phyloP scores from a whole-genome alignment of 2,329 filamentous ascomycete species.

The Colletotrichum liaoningense region DNA sequence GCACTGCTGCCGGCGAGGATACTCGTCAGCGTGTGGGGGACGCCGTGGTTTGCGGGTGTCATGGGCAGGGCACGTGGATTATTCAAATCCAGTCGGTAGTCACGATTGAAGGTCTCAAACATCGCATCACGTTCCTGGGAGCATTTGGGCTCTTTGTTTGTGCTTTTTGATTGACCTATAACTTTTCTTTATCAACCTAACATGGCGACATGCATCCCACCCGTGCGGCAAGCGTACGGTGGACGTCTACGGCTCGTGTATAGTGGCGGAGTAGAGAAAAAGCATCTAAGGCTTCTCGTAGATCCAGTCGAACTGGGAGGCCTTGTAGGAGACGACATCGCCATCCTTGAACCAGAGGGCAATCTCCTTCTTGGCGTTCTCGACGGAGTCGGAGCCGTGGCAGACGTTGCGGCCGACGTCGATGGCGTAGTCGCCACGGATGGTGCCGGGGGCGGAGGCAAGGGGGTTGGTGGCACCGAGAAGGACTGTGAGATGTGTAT shows the following conservation, averaged over 20 bases:
- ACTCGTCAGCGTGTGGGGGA: constrained; percentile 83
- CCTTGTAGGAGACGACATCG: constrained; percentile 88
- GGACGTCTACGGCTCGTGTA: constrained; percentile 9
- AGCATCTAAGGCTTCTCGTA: constrained; percentile 83
- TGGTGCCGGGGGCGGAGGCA: constrained; percentile 94
- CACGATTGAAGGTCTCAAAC: not conserved
- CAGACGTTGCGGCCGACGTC: constrained; percentile 94
- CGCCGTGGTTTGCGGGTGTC: constrained; percentile 88
- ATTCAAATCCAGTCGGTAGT: constrained; percentile 44
- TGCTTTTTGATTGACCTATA: constrained; percentile 32
- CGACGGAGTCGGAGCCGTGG: constrained; percentile 98
- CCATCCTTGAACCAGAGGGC: constrained; percentile 95
- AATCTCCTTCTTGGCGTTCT: constrained; percentile 99
- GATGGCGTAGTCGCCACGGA: constrained; percentile 93
- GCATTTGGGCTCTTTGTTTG: constrained; percentile 7
- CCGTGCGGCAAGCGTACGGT: not conserved
- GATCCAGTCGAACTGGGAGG: constrained; percentile 89
- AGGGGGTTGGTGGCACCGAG: constrained; percentile 99
- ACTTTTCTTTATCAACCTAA: constrained; percentile 33
- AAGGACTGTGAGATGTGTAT: constrained; percentile 66
- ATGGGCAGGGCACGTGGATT: constrained; percentile 57
- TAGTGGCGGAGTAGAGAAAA: constrained; percentile 9
- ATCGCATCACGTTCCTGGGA: not conserved
- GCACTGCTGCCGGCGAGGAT: constrained; percentile 82
- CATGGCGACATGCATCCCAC: constrained; percentile 14